Conservation (phyloP, 176 grass and related monocot species). For the Triticum aestivum region DNA sequence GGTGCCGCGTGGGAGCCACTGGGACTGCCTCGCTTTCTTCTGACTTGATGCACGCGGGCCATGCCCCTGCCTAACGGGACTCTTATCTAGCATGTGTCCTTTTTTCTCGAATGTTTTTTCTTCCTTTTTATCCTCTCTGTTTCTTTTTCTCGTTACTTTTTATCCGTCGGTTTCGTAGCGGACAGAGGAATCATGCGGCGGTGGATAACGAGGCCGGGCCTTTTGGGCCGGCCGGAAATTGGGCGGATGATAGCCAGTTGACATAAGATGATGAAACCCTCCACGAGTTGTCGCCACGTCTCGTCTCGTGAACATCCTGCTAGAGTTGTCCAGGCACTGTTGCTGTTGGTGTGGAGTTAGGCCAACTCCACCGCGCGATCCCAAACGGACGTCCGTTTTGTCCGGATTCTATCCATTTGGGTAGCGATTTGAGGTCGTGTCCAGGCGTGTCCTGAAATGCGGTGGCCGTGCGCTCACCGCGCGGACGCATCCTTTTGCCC, state of each 20-base stretch:
- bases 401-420: no score
- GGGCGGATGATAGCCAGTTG: no score
- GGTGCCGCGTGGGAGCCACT: background rate
- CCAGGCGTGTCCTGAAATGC: no score
- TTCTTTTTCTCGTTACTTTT: no score
- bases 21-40: background rate
- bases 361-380: no score
- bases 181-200: background rate
- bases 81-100: no score
- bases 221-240: background rate
- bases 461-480: no score
- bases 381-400: no score
- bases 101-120: no score
- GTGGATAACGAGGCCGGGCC: background rate
- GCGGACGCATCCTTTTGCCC: no score
- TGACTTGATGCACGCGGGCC: background rate
- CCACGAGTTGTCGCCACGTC: background rate
- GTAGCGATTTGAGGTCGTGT: no score
- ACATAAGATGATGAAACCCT: background rate
- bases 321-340: background rate
- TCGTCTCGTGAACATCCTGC: background rate
- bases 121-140: background rate
- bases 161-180: background rate
- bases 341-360: background rate
- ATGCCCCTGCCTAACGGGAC: background rate